phyloP scores from a whole-genome alignment of 352 stramenopile species.

The Globisporangium okanoganense region DNA sequence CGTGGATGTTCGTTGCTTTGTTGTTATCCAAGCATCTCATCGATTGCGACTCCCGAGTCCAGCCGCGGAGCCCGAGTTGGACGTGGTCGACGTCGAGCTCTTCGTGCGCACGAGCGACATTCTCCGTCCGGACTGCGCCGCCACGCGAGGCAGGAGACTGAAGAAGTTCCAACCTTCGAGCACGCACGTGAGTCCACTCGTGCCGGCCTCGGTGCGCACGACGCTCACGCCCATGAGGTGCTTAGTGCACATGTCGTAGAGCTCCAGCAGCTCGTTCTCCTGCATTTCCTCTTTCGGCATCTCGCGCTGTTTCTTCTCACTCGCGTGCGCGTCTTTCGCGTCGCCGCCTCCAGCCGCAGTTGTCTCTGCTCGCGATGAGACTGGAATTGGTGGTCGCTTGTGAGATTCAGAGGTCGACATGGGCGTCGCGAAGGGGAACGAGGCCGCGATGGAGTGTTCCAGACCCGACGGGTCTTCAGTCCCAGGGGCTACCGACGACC shows the following conservation, averaged over 20 bases:
- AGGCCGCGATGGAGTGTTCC: constrained; percentile 10
- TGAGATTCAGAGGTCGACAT: constrained; percentile 16
- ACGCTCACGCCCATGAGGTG: constrained; percentile 50
- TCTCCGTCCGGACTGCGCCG: constrained; percentile 19
- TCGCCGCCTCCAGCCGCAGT: neutral
- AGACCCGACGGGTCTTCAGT: constrained; percentile 5
- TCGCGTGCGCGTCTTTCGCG: neutral
- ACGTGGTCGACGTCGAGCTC: constrained; percentile 23
- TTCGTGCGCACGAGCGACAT: constrained; percentile 33
- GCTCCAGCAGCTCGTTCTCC: constrained; percentile 49
- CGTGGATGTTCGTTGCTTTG: neutral
- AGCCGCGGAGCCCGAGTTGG: neutral
- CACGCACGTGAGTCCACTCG: constrained; percentile 49
- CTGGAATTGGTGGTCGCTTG: constrained; percentile 1
- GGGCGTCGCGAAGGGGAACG: constrained; percentile 21
- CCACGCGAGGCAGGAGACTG: constrained; percentile 43
- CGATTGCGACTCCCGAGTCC: constrained; percentile 2
- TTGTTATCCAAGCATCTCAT: neutral
- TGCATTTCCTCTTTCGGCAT: constrained; percentile 26
- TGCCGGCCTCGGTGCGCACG: constrained; percentile 57
- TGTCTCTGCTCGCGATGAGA: neutral
- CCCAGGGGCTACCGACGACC: constrained; percentile 2
- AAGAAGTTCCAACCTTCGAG: constrained; percentile 70
- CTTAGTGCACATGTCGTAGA: constrained; percentile 49
- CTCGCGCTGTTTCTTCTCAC: constrained; percentile 8